phyloP scores from a whole-genome alignment of 768 basidiomycete species.

The Grammothele lineata region DNA sequence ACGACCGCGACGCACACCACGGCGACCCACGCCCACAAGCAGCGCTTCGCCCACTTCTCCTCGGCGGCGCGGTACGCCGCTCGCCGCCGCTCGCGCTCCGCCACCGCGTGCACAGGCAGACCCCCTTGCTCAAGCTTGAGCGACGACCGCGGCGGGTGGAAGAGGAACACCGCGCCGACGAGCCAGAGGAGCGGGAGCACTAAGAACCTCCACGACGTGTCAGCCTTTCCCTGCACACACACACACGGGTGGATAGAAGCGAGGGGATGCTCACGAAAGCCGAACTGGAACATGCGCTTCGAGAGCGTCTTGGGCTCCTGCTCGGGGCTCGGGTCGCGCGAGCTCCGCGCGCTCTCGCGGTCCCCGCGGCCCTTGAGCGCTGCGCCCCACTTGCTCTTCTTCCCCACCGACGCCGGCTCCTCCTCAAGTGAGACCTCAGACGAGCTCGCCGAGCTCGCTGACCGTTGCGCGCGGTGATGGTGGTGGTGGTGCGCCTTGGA shows the following conservation, averaged over 20 bases:
- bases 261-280: conserved; percentile 7
- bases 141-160: not conserved
- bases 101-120: not conserved
- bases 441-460: not conserved
- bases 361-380: not conserved
- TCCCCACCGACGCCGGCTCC: not conserved
- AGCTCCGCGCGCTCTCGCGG: not conserved
- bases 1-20: not conserved
- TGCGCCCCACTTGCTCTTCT: conserved; percentile 1
- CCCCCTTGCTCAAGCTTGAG: conserved; percentile 1
- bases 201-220: not conserved
- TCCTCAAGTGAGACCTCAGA: not conserved
- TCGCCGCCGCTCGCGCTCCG: conserved; percentile 2
- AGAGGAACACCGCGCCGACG: conserved; percentile 5
- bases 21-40: conserved; percentile 1
- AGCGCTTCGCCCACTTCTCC: conserved; percentile 12
- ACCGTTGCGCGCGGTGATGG: not conserved
- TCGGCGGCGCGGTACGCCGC: conserved; percentile 9
- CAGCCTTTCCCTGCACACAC: not conserved
- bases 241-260: not conserved
- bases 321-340: not conserved
- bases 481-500: not conserved
- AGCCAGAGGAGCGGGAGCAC: conserved; percentile 9
- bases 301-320: conserved; percentile 9
- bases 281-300: conserved; percentile 5